Conservation (phyloP, 192 early-diverging fungal genomes). For the Thamnidium elegans region DNA sequence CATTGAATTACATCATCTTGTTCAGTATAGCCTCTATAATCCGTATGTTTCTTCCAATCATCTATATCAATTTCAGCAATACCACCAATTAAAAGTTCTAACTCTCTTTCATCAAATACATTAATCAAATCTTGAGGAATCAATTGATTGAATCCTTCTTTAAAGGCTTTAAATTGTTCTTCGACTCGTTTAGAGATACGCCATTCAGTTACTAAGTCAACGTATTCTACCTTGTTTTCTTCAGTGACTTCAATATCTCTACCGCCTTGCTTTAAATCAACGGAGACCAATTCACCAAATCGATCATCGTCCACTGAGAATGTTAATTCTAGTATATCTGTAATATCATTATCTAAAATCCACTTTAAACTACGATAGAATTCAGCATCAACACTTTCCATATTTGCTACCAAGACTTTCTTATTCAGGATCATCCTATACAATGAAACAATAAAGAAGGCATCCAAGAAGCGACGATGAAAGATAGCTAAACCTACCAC, state of each 20-base stretch:
- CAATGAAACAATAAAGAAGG: slow-evolving; percentile 94
- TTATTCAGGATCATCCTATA: slow-evolving; percentile 96
- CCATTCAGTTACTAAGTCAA: slow-evolving; percentile 89
- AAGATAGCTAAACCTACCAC: slow-evolving; percentile 94
- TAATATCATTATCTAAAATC: slow-evolving; percentile 91
- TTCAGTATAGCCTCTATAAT: slow-evolving; percentile 97
- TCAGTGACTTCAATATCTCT: slow-evolving; percentile 92
- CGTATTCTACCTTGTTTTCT: slow-evolving; percentile 95
- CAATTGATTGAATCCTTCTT: slow-evolving; percentile 91
- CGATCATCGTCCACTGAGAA: slow-evolving; percentile 94
- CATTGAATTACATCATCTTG: slow-evolving; percentile 91
- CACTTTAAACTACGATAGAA: slow-evolving; percentile 89
- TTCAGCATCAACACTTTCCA: slow-evolving; percentile 95
- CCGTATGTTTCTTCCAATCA: slow-evolving; percentile 99
- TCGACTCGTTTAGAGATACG: slow-evolving; percentile 86
- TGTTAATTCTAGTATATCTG: slow-evolving; percentile 80
- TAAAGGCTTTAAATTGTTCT: slow-evolving; percentile 96
- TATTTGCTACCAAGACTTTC: slow-evolving; percentile 82
- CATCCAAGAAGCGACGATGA: slow-evolving; percentile 95
- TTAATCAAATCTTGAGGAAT: slow-evolving; percentile 93
- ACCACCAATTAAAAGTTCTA: slow-evolving; percentile 95
- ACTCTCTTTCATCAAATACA: slow-evolving; percentile 97
- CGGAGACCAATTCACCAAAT: slow-evolving; percentile 85
- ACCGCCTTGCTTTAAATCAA: slow-evolving; percentile 88
- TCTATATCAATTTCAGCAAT: slow-evolving; percentile 95